phyloP scores from a whole-genome alignment of 495 filamentous ascomycete genomes.

The Aspergillus steynii region DNA sequence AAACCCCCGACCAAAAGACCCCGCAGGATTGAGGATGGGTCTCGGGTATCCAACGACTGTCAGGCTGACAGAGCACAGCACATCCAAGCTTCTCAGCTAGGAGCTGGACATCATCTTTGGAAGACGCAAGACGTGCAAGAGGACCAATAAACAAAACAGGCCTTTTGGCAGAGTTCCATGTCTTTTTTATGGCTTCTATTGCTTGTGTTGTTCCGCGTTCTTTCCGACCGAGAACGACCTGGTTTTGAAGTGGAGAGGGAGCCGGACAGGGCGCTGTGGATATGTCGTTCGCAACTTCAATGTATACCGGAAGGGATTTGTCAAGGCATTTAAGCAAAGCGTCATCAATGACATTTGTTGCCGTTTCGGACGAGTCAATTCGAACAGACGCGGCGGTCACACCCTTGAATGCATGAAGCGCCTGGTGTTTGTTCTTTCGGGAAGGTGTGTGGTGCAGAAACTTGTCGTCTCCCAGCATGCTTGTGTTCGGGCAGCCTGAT shows the following conservation, averaged over 20 bases:
- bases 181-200: not conserved
- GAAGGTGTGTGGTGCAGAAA: conserved; percentile 11
- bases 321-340: conserved; percentile 9
- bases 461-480: not conserved
- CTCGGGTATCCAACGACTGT: conserved; percentile 14
- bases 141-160: conserved; percentile 17
- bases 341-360: conserved; percentile 5
- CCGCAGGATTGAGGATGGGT: conserved; percentile 19
- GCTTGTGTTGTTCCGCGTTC: conserved; percentile 6
- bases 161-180: conserved; percentile 11
- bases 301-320: conserved; percentile 12
- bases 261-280: not conserved
- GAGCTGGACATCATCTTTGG: not conserved
- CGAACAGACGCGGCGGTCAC: conserved; percentile 13
- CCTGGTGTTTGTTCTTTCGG: conserved; percentile 8
- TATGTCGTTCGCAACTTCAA: conserved; percentile 16
- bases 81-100: conserved; percentile 18
- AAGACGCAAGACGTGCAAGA: conserved; percentile 2
- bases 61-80: conserved; percentile 19
- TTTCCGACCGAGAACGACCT: not conserved
- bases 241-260: not conserved
- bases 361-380: not conserved
- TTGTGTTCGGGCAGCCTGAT: conserved; percentile 51
- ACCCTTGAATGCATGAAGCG: conserved; percentile 6
- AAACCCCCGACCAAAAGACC: conserved; percentile 9